phyloP scores from a whole-genome alignment of 192 early-diverging fungal genomes.

The Piromyces sp. region DNA sequence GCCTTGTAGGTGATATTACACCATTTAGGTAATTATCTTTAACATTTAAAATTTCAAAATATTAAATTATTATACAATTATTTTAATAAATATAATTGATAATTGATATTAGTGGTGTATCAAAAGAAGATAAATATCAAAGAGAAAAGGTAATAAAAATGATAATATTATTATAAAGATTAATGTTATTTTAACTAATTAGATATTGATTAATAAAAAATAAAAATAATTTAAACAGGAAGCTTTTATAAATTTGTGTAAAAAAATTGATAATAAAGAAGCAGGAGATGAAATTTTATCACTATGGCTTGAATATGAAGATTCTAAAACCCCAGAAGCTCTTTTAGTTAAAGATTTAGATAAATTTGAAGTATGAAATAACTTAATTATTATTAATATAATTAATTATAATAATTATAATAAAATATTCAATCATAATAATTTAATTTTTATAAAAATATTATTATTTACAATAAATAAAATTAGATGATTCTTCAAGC shows the following conservation, averaged over 20 bases:
- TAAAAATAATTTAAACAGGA: background rate
- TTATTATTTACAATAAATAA: too few species aligned
- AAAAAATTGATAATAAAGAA: background rate
- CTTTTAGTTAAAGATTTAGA: slow-evolving; percentile 76
- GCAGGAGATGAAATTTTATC: slow-evolving; percentile 39
- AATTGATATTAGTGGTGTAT: slow-evolving; percentile 56
- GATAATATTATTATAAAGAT: too few species aligned
- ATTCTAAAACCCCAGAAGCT: slow-evolving; percentile 51
- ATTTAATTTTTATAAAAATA: too few species aligned
- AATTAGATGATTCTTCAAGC: slow-evolving; percentile 21
- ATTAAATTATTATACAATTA: too few species aligned
- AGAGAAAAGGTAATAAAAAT: slow-evolving; percentile 39
- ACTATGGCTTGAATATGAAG: slow-evolving; percentile 79
- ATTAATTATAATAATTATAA: too few species aligned
- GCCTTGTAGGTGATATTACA: slow-evolving; percentile 76
- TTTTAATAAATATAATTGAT: too few species aligned
- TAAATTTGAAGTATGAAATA: slow-evolving; percentile 93
- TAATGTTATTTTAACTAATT: too few species aligned
- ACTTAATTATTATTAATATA: too few species aligned
- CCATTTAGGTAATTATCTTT: slow-evolving; percentile 29
- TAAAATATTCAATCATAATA: too few species aligned
- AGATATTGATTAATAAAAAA: too few species aligned
- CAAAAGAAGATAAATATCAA: slow-evolving; percentile 55
- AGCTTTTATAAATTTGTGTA: background rate
- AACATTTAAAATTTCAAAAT: too few species aligned